Evolutionary conservation across 371 early-diverging fungal species (phyloP).

Genomic region (Dichotomocladium elegans): DNA sequence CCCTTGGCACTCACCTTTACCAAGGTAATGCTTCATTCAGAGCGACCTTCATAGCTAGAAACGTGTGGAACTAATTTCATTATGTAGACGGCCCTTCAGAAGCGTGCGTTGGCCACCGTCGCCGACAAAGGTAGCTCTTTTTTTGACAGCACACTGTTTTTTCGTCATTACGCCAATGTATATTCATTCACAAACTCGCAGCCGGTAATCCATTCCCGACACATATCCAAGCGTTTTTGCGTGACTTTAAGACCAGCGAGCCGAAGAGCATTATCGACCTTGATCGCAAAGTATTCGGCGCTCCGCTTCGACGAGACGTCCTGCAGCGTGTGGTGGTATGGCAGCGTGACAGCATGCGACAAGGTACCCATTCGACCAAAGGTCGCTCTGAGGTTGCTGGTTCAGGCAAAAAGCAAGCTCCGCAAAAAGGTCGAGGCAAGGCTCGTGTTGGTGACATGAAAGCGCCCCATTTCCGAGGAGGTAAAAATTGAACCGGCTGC

Average conservation of each 20-base stretch:
- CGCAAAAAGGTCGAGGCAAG: conserved; percentile 92
- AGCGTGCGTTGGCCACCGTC: neutral
- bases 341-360: conserved; percentile 77
- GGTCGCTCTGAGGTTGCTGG: conserved; percentile 84
- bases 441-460: conserved; percentile 86
- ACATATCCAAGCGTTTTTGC: conserved; percentile 76
- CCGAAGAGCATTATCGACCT: conserved; percentile 76
- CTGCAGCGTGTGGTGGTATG: conserved; percentile 85
- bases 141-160: neutral
- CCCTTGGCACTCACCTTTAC: neutral
- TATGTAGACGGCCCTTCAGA: neutral
- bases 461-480: conserved; percentile 89
- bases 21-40: too few relatives aligned
- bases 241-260: conserved; percentile 72
- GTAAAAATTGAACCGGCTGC: conserved; percentile 30
- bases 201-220: conserved; percentile 4
- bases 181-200: neutral
- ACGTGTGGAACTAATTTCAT: neutral
- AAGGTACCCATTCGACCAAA: conserved; percentile 85
- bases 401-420: conserved; percentile 70
- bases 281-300: conserved; percentile 73
- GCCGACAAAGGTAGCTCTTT: neutral
- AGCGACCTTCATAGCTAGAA: neutral
- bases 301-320: conserved; percentile 81
- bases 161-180: neutral